phyloP scores from a whole-genome alignment of 2,329 filamentous ascomycete species.

The Pseudogymnoascus sp. region DNA sequence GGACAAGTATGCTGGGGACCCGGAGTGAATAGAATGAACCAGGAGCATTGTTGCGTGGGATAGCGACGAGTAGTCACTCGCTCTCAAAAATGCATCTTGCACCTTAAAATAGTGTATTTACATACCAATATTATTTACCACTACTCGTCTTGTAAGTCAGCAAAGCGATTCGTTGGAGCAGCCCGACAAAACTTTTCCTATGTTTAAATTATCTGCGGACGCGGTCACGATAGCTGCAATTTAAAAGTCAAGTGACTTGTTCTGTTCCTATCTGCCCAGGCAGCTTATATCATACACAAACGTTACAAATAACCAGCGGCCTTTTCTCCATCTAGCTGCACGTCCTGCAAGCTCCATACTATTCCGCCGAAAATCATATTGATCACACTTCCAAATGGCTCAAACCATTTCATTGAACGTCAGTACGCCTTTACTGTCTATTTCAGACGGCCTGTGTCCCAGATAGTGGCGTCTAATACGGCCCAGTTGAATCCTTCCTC shows the following conservation, averaged over 20 bases:
- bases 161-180: background rate
- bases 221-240: background rate
- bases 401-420: background rate
- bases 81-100: background rate
- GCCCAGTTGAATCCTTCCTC: slow-evolving; percentile 32
- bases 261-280: background rate
- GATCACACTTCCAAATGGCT: background rate
- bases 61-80: background rate
- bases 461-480: background rate
- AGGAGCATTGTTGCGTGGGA: background rate
- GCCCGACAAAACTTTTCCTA: background rate
- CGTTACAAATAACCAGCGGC: background rate
- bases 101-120: background rate
- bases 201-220: background rate
- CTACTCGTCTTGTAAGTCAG: background rate
- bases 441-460: background rate
- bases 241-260: background rate
- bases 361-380: background rate
- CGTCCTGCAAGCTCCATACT: background rate
- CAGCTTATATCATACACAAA: background rate
- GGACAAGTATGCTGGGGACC: slow-evolving; percentile 29
- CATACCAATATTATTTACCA: background rate
- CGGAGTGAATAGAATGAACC: slow-evolving; percentile 23
- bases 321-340: background rate
- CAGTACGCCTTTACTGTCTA: background rate